A percentile compares a stretch with the other conserved stretches of the same genome.
These are phyloP conservation scores for Dendrobium nobile DNA, from an alignment of 106 monocot species.

Conservation along the genomic window DNA sequence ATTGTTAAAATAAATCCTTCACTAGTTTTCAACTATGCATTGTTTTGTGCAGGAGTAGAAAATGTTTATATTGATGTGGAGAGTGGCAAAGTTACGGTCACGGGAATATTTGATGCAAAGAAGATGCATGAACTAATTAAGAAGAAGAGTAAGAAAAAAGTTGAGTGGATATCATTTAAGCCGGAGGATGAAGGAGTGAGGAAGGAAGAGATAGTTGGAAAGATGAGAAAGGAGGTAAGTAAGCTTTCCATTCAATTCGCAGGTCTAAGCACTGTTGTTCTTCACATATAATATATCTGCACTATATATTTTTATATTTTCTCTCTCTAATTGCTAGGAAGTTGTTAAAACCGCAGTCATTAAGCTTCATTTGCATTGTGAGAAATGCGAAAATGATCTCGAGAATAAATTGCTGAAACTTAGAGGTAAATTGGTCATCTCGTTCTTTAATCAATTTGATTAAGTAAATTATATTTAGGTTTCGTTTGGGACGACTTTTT, in stretches of 20 bases:
- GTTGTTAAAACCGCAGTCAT: slow-evolving; percentile 45
- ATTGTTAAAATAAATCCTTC: no score
- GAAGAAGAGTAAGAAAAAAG: slow-evolving; percentile 45
- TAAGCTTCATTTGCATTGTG: slow-evolving; percentile 70
- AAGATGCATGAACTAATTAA: slow-evolving; percentile 44
- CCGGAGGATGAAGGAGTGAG: slow-evolving; percentile 28
- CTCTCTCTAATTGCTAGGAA: slow-evolving; percentile 11
- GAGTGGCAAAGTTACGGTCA: slow-evolving; percentile 51
- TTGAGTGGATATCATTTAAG: slow-evolving; percentile 53
- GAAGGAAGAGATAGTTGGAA: background rate
- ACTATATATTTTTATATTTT: no score
- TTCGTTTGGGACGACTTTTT: no score
- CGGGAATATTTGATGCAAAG: slow-evolving; percentile 49
- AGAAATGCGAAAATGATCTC: slow-evolving; percentile 45
- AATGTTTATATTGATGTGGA: slow-evolving; percentile 58
- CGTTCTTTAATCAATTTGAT: background rate
- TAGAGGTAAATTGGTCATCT: slow-evolving; percentile 34
- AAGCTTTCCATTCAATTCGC: background rate
- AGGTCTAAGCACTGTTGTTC: background rate
- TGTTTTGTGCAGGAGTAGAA: slow-evolving; percentile 38
- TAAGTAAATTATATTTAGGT: background rate
- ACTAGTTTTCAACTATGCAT: no score
- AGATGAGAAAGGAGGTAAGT: slow-evolving; percentile 31
- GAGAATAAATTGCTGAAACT: slow-evolving; percentile 48
- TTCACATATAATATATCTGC: background rate